A percentile compares a stretch with the other conserved stretches of the same genome.
Conservation (phyloP, 1,139 yeast species). For the Yamadazyma sp. region DNA sequence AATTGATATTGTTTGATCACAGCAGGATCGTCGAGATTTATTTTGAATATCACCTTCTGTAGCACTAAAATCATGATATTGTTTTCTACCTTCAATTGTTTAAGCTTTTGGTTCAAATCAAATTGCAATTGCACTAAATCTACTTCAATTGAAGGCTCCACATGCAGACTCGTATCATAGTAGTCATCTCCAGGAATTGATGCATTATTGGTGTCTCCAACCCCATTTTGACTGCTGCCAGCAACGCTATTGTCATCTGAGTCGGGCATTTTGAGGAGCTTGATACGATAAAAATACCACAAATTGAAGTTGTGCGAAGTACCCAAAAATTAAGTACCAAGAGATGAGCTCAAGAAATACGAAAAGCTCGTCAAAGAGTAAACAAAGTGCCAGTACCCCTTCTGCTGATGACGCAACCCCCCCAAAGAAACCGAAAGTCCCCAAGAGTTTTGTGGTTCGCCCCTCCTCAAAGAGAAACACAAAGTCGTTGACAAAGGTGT, state of each 20-base stretch:
- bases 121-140: conserved; percentile 47
- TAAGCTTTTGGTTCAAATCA: conserved; percentile 28
- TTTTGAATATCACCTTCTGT: conserved; percentile 23
- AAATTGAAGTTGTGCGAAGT: not conserved
- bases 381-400: conserved; percentile 25
- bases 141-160: conserved; percentile 30
- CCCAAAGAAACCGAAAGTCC: conserved; percentile 45
- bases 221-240: not conserved
- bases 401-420: conserved; percentile 18
- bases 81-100: conserved; percentile 27
- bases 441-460: conserved; percentile 55
- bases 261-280: not conserved
- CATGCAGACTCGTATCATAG: conserved; percentile 8
- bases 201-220: not conserved
- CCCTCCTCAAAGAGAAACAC: conserved; percentile 37
- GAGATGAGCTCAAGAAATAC: conserved; percentile 13
- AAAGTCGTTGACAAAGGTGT: conserved; percentile 41
- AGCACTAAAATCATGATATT: conserved; percentile 38
- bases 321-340: not conserved
- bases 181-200: not conserved
- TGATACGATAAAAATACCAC: not conserved
- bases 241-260: not conserved
- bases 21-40: conserved; percentile 41
- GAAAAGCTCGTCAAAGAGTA: conserved; percentile 11
- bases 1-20: conserved; percentile 28